Percentiles rank a stretch among this genome's conserved stretches.
Evolutionary conservation across 139 green algal genomes (phyloP).

Genomic region (Tetraselmis chui): DNA sequence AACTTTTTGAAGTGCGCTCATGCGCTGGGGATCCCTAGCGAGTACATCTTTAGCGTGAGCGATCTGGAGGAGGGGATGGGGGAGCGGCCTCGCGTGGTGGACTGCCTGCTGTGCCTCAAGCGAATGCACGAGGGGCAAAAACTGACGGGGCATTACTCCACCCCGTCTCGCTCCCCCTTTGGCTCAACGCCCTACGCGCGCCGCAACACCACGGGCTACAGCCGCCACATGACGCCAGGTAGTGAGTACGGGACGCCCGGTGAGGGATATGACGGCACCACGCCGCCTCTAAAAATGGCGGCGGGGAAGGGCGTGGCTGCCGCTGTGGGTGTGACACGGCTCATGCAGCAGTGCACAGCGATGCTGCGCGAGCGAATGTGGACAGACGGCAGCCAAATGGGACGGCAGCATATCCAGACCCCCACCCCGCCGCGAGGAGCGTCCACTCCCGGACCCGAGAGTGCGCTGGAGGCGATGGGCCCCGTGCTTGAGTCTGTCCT

Average conservation of each 20-base stretch:
- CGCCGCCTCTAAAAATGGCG: not conserved
- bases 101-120: constrained; percentile 54
- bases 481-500: constrained; percentile 67
- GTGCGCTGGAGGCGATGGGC: constrained; percentile 54
- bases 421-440: not conserved
- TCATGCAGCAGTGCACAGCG: constrained; percentile 48
- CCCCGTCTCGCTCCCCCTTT: not conserved
- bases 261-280: not conserved
- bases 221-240: not conserved
- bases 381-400: not conserved
- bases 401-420: not conserved
- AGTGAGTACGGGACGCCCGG: not conserved
- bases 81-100: constrained; percentile 41
- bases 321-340: constrained; percentile 31
- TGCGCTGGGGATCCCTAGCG: constrained; percentile 26
- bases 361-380: constrained; percentile 30
- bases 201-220: not conserved
- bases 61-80: constrained; percentile 41
- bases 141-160: not conserved
- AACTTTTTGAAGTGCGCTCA: constrained; percentile 39
- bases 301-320: constrained; percentile 17
- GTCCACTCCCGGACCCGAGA: constrained; percentile 24
- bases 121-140: constrained; percentile 23
- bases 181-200: not conserved
- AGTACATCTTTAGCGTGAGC: constrained; percentile 34